Conservation (phyloP, 2,329 filamentous ascomycete species). For the Pyrenochaeta sp. region DNA sequence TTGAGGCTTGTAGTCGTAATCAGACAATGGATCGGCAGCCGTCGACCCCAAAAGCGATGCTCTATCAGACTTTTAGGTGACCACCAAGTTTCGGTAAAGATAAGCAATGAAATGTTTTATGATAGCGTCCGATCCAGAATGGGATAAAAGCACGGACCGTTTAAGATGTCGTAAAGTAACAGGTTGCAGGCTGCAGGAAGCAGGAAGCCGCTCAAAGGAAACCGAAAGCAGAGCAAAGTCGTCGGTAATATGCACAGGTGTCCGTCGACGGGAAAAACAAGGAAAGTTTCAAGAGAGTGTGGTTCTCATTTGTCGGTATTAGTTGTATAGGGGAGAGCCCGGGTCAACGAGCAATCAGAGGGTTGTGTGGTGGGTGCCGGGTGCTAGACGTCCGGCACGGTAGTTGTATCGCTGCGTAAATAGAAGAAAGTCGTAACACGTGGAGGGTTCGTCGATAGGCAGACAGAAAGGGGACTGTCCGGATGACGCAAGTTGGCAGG, state of each 20-base stretch:
- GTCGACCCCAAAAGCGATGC: conserved; percentile 47
- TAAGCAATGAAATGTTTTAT: conserved; percentile 47
- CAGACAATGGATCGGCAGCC: conserved; percentile 45
- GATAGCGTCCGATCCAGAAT: conserved; percentile 30
- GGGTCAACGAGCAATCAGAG: conserved; percentile 50
- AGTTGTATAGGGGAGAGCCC: conserved; percentile 50
- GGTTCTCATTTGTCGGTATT: conserved; percentile 54
- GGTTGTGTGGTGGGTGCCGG: conserved; percentile 28
- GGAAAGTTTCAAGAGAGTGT: conserved; percentile 55
- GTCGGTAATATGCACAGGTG: conserved; percentile 52
- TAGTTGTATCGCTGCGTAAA: conserved; percentile 49
- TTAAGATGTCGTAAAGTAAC: conserved; percentile 42
- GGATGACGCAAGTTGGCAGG: conserved; percentile 35
- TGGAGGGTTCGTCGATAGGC: conserved; percentile 40
- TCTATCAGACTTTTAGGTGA: conserved; percentile 50
- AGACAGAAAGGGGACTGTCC: conserved; percentile 36
- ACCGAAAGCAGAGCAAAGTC: conserved; percentile 39
- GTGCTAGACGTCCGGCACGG: conserved; percentile 41
- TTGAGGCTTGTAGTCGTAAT: conserved; percentile 39
- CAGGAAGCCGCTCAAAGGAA: conserved; percentile 36
- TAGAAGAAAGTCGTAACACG: conserved; percentile 50
- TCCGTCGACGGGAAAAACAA: conserved; percentile 51
- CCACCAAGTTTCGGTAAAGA: conserved; percentile 38
- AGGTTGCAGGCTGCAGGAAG: conserved; percentile 33
- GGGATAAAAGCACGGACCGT: conserved; percentile 23